phyloP scores from a whole-genome alignment of 1,284 basidiomycete genomes.

The Trichosporon faecale region DNA sequence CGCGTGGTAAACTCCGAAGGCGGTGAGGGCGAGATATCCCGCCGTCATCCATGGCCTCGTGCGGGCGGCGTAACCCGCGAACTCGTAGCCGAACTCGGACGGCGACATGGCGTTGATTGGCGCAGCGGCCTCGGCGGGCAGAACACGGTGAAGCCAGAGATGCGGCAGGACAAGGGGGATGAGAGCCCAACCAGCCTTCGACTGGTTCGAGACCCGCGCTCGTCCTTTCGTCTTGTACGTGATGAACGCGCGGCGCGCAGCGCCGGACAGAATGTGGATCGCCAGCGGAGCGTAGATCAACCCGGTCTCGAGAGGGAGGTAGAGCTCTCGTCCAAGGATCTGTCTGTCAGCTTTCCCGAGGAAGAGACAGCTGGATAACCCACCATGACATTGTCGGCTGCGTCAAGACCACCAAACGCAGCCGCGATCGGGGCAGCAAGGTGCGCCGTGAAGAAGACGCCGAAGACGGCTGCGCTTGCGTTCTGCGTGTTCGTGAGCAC shows the following conservation, averaged over 20 bases:
- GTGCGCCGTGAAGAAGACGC: constrained; percentile 44
- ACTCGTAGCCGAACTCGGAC: constrained; percentile 45
- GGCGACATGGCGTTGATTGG: constrained; percentile 40
- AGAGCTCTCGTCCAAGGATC: constrained; percentile 44
- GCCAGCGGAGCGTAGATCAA: constrained; percentile 39
- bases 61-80: constrained; percentile 39
- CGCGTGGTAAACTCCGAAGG: constrained; percentile 32
- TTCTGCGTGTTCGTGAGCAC: constrained; percentile 46
- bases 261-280: constrained; percentile 36
- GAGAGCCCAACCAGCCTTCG: constrained; percentile 34
- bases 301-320: constrained; percentile 41
- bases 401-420: constrained; percentile 33
- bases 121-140: constrained; percentile 30
- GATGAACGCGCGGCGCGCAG: constrained; percentile 31
- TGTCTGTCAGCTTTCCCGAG: constrained; percentile 15
- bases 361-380: constrained; percentile 9
- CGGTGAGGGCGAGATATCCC: constrained; percentile 33
- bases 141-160: constrained; percentile 38
- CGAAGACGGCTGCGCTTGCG: constrained; percentile 43
- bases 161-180: constrained; percentile 35
- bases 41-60: constrained; percentile 27
- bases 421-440: constrained; percentile 45
- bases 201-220: constrained; percentile 24
- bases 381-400: constrained; percentile 44
- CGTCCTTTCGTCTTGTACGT: constrained; percentile 15